A percentile compares a stretch with the other conserved stretches of the same genome.
phyloP scores from a whole-genome alignment of 192 early-diverging fungal genomes.

The Umbelopsis isabellina region DNA sequence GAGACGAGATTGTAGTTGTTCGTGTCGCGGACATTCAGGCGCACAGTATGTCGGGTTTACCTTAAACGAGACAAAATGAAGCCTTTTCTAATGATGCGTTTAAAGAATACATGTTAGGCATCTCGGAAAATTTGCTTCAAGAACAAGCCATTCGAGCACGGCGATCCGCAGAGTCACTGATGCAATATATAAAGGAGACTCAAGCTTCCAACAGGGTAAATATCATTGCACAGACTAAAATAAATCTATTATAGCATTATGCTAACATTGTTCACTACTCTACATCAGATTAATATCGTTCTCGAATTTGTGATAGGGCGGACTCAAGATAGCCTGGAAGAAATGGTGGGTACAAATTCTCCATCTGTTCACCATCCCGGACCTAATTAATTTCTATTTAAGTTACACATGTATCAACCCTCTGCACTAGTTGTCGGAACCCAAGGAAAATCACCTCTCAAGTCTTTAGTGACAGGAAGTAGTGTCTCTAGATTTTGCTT shows the following conservation, averaged over 20 bases:
- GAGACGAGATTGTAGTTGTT: conserved; percentile 38
- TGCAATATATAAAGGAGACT: conserved; percentile 21
- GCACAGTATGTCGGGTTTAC: not conserved
- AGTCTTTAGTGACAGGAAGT: conserved; percentile 59
- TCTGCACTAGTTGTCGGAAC: conserved; percentile 68
- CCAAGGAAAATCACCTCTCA: conserved; percentile 57
- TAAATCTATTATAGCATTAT: not conserved
- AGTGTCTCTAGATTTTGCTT: conserved; percentile 62
- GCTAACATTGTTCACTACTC: not conserved
- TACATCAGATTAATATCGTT: conserved; percentile 47
- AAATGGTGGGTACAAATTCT: conserved; percentile 38
- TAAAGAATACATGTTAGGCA: not conserved
- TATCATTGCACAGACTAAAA: too few species aligned
- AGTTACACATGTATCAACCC: conserved; percentile 59
- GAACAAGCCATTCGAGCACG: conserved; percentile 31
- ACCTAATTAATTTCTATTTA: not conserved
- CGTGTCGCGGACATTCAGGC: conserved; percentile 6
- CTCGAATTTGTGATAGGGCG: conserved; percentile 47
- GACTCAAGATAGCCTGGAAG: conserved; percentile 42
- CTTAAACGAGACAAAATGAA: too few species aligned
- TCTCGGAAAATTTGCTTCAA: not conserved
- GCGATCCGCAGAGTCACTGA: conserved; percentile 30
- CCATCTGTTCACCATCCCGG: too few species aligned
- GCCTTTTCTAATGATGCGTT: too few species aligned
- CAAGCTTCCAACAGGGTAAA: conserved; percentile 15